Conservation (phyloP, 2,329 filamentous ascomycete genomes). For the Colletotrichum horii region DNA sequence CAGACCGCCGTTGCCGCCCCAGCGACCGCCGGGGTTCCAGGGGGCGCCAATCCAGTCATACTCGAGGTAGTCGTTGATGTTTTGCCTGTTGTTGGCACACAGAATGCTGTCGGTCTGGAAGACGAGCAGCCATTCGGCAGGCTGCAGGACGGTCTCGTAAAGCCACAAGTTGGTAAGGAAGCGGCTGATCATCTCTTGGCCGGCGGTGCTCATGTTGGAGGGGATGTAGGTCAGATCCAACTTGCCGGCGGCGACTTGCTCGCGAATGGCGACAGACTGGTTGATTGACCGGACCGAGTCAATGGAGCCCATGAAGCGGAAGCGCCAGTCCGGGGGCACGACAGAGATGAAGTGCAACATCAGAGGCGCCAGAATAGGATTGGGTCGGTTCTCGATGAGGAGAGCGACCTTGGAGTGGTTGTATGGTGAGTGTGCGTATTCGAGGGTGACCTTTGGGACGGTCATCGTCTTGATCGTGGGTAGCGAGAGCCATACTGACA, state of each 20-base stretch:
- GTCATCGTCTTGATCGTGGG: slow-evolving; percentile 25
- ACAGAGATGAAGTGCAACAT: slow-evolving; percentile 62
- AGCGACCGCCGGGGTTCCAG: slow-evolving; percentile 46
- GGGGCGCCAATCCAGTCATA: slow-evolving; percentile 61
- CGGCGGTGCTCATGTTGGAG: slow-evolving; percentile 53
- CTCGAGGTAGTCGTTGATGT: slow-evolving; percentile 54
- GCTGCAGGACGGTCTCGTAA: slow-evolving; percentile 52
- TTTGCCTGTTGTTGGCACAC: slow-evolving; percentile 55
- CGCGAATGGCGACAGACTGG: slow-evolving; percentile 48
- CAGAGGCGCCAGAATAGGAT: slow-evolving; percentile 55
- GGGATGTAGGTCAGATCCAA: slow-evolving; percentile 58
- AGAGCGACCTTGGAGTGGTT: slow-evolving; percentile 60
- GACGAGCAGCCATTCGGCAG: slow-evolving; percentile 59
- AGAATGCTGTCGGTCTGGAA: slow-evolving; percentile 62
- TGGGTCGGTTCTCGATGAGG: slow-evolving; percentile 57
- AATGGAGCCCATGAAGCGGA: slow-evolving; percentile 58
- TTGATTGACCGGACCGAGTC: slow-evolving; percentile 52
- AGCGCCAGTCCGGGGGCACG: slow-evolving; percentile 59
- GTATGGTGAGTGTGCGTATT: slow-evolving; percentile 41
- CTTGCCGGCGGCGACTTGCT: slow-evolving; percentile 48
- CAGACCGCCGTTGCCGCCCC: slow-evolving; percentile 57
- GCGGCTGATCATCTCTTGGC: slow-evolving; percentile 56
- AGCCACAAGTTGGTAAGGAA: slow-evolving; percentile 59
- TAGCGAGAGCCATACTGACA: slow-evolving; percentile 25
- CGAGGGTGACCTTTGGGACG: slow-evolving; percentile 34